Base-by-base conservation (phyloP, 208 protist genomes). In the Spongospora subterranea region DNA sequence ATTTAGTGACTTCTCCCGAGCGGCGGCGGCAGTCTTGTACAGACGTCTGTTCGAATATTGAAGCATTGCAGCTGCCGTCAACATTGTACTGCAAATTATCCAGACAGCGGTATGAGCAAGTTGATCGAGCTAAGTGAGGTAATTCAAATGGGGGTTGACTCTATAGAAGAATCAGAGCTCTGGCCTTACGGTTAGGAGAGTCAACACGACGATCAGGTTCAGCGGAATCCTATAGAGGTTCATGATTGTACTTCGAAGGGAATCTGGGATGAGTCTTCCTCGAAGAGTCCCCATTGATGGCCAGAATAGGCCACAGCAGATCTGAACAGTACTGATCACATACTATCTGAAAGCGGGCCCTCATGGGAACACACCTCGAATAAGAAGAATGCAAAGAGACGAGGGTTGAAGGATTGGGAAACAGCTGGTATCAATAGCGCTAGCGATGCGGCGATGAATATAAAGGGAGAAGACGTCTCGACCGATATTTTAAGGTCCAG, bases 211-310 rank as follows among this genome's bases (percentile, higher is more conserved):
- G 20, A 93, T 77, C 0, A 32, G 40, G 60, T 93, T 93, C 45
- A 93, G 77, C 24, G 91, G 91, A 0, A 93, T 13, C 35, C 91
- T 82, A 77, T 89, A 91, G 17, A 93, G 46, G 43, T 93, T 93
- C 88, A 90, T 90, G 39, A 89, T 40, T 0, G 91, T 93, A 0
- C 88, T 89, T 1, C 91, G 89, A 20, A 82, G 35, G 41, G 82
- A 71, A 45, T 93, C 91, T 0, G 91, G 91, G 6, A 93, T 89
- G 0, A 88, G 0, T 43, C 43, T 60, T 0, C 41, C 60, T 45
- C 88, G 60, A 35, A 93, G 40, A 6, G 65, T 91, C 64, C 91
- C 89, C 41, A 93, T 91, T 6, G 66, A 43, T 11, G 91, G 91
- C 88, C 88, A 93, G 77, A 91, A 93, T 45, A 91, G 0, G 60